These are phyloP conservation scores for Schrenkiella parvula DNA, from an alignment of 345 rosid genomes.

Conservation along the genomic window DNA sequence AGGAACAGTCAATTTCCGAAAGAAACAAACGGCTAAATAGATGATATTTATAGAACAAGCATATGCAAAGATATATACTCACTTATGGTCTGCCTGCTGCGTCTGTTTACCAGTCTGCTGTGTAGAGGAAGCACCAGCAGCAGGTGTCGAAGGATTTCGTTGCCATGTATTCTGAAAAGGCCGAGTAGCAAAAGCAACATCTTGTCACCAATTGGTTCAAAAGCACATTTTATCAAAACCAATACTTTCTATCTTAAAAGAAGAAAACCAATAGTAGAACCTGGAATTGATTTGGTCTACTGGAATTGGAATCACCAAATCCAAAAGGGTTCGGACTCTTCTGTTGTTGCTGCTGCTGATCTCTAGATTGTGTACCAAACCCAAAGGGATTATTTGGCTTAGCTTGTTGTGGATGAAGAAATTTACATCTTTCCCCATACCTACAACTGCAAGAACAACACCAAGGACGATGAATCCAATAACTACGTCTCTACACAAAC, in stretches of 20 bases:
- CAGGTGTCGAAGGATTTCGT: constrained; percentile 43
- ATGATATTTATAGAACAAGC: not conserved
- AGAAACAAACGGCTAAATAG: constrained; percentile 2
- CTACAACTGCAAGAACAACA: constrained; percentile 56
- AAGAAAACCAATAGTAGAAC: constrained; percentile 26
- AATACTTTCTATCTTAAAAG: not conserved
- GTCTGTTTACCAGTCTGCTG: constrained; percentile 48
- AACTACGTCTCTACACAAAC: not conserved
- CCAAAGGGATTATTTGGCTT: constrained; percentile 48
- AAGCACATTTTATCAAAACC: not conserved
- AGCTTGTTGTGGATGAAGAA: constrained; percentile 56
- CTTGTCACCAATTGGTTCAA: constrained; percentile 1
- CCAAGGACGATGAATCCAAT: constrained; percentile 4
- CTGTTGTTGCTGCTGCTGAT: constrained; percentile 40
- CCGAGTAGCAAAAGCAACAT: constrained; percentile 34
- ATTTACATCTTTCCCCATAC: constrained; percentile 72
- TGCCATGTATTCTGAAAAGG: constrained; percentile 78
- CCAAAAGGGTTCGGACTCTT: constrained; percentile 62
- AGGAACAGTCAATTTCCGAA: not conserved
- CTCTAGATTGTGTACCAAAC: constrained; percentile 42
- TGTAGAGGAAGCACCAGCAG: constrained; percentile 37
- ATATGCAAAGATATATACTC: constrained; percentile 19
- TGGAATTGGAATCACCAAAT: constrained; percentile 55
- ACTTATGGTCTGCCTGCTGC: constrained; percentile 63
- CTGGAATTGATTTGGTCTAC: constrained; percentile 60